Evolutionary conservation across 768 basidiomycete species (phyloP), one percentile per base, ranked within the genome.

Genomic region (Rossbeevera mucosa): DNA sequence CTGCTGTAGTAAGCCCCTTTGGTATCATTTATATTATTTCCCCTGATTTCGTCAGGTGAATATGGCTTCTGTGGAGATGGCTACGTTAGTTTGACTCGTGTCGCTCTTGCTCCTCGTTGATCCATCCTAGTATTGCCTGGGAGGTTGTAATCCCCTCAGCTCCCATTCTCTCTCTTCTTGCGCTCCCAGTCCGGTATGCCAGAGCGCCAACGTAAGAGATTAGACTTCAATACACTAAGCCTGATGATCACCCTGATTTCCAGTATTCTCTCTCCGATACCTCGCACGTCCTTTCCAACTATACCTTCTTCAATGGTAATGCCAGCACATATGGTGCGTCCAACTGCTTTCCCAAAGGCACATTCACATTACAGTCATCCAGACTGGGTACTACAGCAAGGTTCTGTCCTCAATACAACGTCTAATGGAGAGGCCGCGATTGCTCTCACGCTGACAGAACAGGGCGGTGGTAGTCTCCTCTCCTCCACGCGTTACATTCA

Each of bases 401-500:
- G 89, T 28, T 77, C 73, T 53, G 72, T 88, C 62, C 73, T 85
- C 58, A 85, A 82, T 61, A 81, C 79, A 28, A 84, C 84, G 56
- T 71, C 76, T 3, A 72, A 76, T 24, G 80, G 79, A 28, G 63
- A 59, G 46, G 81, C 85, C 13, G 87, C 86, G 61, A 74, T 91
- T 38, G 85, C 75, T 16, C 65, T 92, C 65, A 69, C 80, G 21
- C 79, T 93, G 40, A 86, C 86, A 0, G 64, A 91, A 63, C 66
- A 69, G 5, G 86, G 87, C 54, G 85, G 86, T 28, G 91, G 92
- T 18, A 92, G 85, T 5, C 79, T 86, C 40, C 59, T 94, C 44
- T 87, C 86, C 4, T 86, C 86, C 21, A 93, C 91, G 2, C 80
- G 83, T 38, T 93, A 91, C 63, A 69, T 93, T 3, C 84, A 91